Evolutionary conservation across 2,329 filamentous ascomycete genomes (phyloP), one percentile per base, ranked within the genome.

Genomic region (Penicillium sp.): DNA sequence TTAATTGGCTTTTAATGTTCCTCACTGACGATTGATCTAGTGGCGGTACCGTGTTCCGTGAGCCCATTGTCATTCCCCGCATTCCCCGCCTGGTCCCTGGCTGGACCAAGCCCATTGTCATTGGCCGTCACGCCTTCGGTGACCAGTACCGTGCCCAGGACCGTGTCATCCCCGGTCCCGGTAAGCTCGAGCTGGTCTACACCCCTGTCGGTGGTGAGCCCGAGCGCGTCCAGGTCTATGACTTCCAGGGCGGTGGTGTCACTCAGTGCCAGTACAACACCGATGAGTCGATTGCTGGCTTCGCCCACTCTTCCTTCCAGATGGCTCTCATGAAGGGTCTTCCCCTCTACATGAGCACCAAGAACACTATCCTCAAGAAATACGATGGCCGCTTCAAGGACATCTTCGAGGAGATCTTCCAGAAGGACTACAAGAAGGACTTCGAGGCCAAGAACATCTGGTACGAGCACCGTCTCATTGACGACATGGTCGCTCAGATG

Each of bases 401-500:
- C 72, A 95, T 97, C 76, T 99, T 99, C 86, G 90, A 99, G 83
- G 89, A 95, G 71, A 85, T 97, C 68, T 99, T 93, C 78, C 90
- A 97, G 61, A 83, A 82, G 56, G 79, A 87, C 67, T 99, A 97
- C 82, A 88, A 89, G 82, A 82, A 84, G 74, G 84, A 90, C 41
- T 97, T 97, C 67, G 92, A 97, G 74, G 87, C 87, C 70, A 90
- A 91, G 82, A 84, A 84, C 60, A 96, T 97, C 79, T 97, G 94
- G 94, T 97, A 99, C 74, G 94, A 99, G 86, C 94, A 99, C 81
- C 89, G 94, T 70, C 83, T 99, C 65, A 97, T 99, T 71, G 94
- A 99, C 78, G 94, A 99, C 79, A 97, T 99, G 94, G 94, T 99
- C 61, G 94, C 94, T 46, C 94, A 99, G 84, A 99, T 99, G 94